phyloP scores from a whole-genome alignment of 2,329 filamentous ascomycete species.

The Blastomyces silverae region DNA sequence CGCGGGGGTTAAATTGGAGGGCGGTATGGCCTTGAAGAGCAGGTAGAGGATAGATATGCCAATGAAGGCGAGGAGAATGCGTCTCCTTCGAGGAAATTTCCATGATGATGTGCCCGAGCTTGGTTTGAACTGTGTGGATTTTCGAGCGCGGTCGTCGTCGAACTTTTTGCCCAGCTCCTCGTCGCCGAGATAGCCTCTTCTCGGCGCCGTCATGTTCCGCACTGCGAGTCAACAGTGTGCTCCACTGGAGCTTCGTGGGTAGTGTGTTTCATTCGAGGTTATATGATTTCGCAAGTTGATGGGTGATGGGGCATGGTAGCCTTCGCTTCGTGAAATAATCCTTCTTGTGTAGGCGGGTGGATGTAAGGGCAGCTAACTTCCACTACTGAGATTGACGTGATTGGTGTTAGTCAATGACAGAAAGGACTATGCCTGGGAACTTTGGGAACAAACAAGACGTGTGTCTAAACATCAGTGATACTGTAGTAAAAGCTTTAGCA shows the following conservation, averaged over 20 bases:
- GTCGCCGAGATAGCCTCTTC: conserved; percentile 46
- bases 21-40: conserved; percentile 43
- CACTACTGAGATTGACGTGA: neutral
- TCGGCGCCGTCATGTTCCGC: conserved; percentile 36
- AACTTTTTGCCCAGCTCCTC: conserved; percentile 58
- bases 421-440: neutral
- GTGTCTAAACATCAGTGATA: neutral
- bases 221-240: conserved; percentile 16
- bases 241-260: conserved; percentile 23
- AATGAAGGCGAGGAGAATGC: conserved; percentile 45
- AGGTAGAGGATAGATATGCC: conserved; percentile 53
- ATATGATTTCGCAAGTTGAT: neutral
- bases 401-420: neutral
- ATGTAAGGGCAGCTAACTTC: neutral
- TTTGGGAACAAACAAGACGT: too few relatives aligned
- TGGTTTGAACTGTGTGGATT: conserved; percentile 23
- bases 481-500: neutral
- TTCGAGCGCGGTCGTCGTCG: conserved; percentile 53
- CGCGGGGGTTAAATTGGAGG: conserved; percentile 5
- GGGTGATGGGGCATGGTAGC: too few relatives aligned
- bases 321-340: too few relatives aligned
- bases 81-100: conserved; percentile 40
- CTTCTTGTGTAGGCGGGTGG: too few relatives aligned
- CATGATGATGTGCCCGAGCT: conserved; percentile 29
- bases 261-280: conserved; percentile 17